A percentile compares a stretch with the other conserved stretches of the same genome.
Conservation (phyloP, 139 green algal species). For the Chlamydomonas sp. region DNA sequence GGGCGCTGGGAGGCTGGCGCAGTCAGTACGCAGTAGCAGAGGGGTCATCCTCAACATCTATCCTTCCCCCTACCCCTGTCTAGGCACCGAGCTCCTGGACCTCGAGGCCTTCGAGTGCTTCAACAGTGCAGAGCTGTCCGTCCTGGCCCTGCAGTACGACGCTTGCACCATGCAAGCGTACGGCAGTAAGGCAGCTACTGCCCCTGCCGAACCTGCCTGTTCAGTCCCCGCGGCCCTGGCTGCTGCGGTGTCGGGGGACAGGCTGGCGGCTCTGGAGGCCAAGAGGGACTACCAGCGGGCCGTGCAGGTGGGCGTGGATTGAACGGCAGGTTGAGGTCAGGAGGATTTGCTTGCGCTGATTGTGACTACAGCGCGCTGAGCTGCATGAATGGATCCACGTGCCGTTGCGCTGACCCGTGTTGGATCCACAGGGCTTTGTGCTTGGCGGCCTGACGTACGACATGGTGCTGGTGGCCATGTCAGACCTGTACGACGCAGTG, state of each 20-base stretch:
- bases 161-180: no score
- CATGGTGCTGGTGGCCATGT: conserved; percentile 27
- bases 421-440: neutral
- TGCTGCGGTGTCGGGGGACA: no score
- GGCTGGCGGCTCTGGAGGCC: no score
- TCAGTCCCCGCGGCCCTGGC: no score
- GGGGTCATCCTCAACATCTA: neutral
- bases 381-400: neutral
- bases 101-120: conserved; percentile 30
- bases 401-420: neutral
- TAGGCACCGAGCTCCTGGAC: conserved; percentile 6
- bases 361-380: no score
- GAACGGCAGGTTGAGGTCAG: no score
- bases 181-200: no score
- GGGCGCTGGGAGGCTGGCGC: no score
- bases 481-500: conserved; percentile 32
- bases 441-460: conserved; percentile 18
- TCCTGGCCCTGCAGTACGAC: conserved; percentile 1
- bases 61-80: neutral
- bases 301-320: no score
- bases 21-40: neutral
- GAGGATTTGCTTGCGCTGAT: no score
- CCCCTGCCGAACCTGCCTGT: no score
- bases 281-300: neutral
- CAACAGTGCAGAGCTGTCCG: conserved; percentile 22